Percentiles rank a stretch among this genome's conserved stretches.
Evolutionary conservation across 192 early-diverging fungal genomes (phyloP).

Genomic region (Gonapodya sp.): DNA sequence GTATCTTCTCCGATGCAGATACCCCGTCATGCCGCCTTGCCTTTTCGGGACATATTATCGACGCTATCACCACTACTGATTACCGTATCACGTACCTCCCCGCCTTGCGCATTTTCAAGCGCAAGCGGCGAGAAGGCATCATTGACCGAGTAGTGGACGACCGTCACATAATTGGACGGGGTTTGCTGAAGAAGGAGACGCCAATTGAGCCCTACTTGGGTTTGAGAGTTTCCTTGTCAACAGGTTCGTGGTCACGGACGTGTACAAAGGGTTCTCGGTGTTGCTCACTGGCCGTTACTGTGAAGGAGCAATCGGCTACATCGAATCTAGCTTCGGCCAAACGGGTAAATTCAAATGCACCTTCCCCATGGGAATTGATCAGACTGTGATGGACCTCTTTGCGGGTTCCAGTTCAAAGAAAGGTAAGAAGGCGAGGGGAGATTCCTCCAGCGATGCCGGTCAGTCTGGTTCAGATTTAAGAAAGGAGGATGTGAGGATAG

Average conservation of each 20-base stretch:
- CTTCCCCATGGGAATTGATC: background rate
- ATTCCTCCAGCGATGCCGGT: background rate
- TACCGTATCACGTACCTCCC: background rate
- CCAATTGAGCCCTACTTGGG: background rate
- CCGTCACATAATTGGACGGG: background rate
- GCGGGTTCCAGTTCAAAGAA: background rate
- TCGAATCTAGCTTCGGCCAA: slow-evolving; percentile 4
- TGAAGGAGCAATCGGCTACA: background rate
- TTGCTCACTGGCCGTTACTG: background rate
- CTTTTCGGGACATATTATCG: background rate
- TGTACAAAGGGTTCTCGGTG: background rate
- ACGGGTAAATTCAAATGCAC: slow-evolving; percentile 7
- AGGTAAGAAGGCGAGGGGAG: background rate
- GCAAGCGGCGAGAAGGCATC: background rate
- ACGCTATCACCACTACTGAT: background rate
- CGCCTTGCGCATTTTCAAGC: background rate
- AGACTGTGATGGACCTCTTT: background rate
- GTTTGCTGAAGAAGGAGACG: slow-evolving; percentile 3
- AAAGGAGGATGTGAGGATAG: background rate
- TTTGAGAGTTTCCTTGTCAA: background rate
- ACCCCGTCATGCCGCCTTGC: background rate
- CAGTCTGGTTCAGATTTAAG: background rate
- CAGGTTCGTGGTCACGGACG: background rate
- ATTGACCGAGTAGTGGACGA: slow-evolving; percentile 9
- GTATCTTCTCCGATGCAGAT: background rate